Evolutionary conservation across 805 yeast species (phyloP).

Genomic region (Teunomyces atbi): DNA sequence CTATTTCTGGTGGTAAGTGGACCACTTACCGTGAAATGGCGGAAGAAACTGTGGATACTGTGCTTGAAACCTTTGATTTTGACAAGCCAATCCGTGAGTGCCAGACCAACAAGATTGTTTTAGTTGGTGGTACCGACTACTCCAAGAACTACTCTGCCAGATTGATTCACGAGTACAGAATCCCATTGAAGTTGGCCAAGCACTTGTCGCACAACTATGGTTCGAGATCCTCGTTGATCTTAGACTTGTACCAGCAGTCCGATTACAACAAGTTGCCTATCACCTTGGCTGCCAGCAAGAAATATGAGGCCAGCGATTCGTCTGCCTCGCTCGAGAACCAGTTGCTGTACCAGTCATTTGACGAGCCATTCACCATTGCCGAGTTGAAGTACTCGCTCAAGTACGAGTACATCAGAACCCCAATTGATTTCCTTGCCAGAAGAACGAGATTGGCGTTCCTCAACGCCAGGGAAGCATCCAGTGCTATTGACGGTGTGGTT

Average conservation of each 20-base stretch:
- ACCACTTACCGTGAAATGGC: conserved; percentile 98
- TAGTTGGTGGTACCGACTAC: conserved; percentile 83
- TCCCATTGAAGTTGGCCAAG: conserved; percentile 72
- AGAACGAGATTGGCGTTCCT: conserved; percentile 91
- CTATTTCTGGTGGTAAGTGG: conserved; percentile 98
- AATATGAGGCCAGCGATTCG: conserved; percentile 29
- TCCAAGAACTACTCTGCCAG: conserved; percentile 71
- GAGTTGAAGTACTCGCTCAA: conserved; percentile 80
- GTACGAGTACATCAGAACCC: conserved; percentile 84
- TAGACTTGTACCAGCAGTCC: conserved; percentile 52
- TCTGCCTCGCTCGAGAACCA: conserved; percentile 27
- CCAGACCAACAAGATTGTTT: conserved; percentile 51
- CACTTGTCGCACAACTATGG: conserved; percentile 89
- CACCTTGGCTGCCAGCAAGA: conserved; percentile 47
- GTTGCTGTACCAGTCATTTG: conserved; percentile 51
- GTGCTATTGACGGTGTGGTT: conserved; percentile 80
- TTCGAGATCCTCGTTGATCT: conserved; percentile 76
- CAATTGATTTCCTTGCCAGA: conserved; percentile 87
- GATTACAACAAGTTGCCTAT: conserved; percentile 62
- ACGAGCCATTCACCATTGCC: conserved; percentile 86
- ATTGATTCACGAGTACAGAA: conserved; percentile 72
- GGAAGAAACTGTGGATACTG: conserved; percentile 81
- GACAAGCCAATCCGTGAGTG: conserved; percentile 42
- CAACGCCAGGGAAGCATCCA: conserved; percentile 79
- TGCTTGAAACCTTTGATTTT: conserved; percentile 49